These are phyloP conservation scores for Claviceps sp. DNA, from an alignment of 2,329 filamentous ascomycete species.

Conservation along the genomic window DNA sequence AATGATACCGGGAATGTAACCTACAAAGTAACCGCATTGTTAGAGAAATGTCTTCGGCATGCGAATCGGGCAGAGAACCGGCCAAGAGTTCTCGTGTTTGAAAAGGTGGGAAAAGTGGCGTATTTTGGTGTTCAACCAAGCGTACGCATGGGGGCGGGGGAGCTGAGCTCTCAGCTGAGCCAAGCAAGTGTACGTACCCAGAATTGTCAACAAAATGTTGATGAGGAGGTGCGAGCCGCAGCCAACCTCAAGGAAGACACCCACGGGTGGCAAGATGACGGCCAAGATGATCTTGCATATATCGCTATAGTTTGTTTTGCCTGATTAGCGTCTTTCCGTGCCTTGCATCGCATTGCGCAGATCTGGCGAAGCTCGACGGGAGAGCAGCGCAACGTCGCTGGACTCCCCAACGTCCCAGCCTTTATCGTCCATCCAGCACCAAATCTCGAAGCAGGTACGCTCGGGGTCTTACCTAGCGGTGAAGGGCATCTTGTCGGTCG, in stretches of 20 bases:
- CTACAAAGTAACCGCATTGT: constrained; percentile 12
- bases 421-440: no score
- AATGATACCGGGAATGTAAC: constrained; percentile 68
- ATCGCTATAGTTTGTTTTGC: constrained; percentile 23
- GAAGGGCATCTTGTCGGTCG: constrained; percentile 39
- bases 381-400: no score
- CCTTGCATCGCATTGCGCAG: constrained; percentile 6
- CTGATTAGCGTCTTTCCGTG: neutral
- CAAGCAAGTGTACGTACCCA: constrained; percentile 28
- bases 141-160: no score
- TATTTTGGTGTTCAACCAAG: no score
- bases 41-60: neutral
- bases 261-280: constrained; percentile 77
- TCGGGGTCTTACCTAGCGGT: constrained; percentile 36
- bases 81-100: no score
- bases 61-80: no score
- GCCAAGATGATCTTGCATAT: constrained; percentile 67
- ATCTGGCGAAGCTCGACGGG: no score
- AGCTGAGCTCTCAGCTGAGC: no score
- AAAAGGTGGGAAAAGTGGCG: no score
- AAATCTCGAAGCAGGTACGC: neutral
- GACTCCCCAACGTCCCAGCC: no score
- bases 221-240: constrained; percentile 80
- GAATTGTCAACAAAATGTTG: constrained; percentile 78
- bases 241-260: constrained; percentile 88